Base-by-base conservation (phyloP, 768 basidiomycete genomes). In the Leccinum olivaceopallidum region DNA sequence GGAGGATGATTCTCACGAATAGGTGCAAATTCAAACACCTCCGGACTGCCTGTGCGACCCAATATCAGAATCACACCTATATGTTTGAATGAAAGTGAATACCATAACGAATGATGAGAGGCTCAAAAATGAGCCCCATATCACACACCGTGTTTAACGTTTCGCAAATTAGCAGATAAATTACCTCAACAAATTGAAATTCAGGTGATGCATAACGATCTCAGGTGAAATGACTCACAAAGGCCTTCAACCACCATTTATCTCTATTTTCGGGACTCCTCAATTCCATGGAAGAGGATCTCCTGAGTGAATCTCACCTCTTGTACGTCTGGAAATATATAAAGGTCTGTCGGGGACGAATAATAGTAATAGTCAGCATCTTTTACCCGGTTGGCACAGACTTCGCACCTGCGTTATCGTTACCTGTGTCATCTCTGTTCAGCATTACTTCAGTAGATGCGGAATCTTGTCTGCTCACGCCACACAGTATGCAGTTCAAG, bases 41-140 rank as follows among this genome's bases (percentile, higher is more conserved):
- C 4, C 37, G 36, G 42, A 39, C 20, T 44, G 68, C 69, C 70
- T 60, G 72, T 69, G 64, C 70, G 70, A 74, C 32, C 69, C 64
- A 4, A 68, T 67, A n/a, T 69, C 64, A 53, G 30, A 55, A 28
- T 20, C 14, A 14, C 7, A 0, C 4, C 14, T 22, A 8, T 16
- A 10, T 9, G 16, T 2, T 0, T 3, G 16, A 37, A 39, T 44
- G 36, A 28, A 22, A 14, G 4, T 1, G n/a, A 18, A 53, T 63
- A 82, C 83, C 80, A 44, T 82, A 84, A 58, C 78, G 73, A 18
- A 71, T 67, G 37, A 85, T 77, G 28, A 85, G 73, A 6, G 81
- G 76, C 12, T 78, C 69, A 58, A 83, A 85, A 14, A 84, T 63
- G 62, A 82, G 80, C 2, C 76, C 63, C 22, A 78, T 69, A 42